Percentiles rank a stretch among this genome's conserved stretches.
phyloP scores from a whole-genome alignment of 139 green algal species.

The Trebouxia sp. region DNA sequence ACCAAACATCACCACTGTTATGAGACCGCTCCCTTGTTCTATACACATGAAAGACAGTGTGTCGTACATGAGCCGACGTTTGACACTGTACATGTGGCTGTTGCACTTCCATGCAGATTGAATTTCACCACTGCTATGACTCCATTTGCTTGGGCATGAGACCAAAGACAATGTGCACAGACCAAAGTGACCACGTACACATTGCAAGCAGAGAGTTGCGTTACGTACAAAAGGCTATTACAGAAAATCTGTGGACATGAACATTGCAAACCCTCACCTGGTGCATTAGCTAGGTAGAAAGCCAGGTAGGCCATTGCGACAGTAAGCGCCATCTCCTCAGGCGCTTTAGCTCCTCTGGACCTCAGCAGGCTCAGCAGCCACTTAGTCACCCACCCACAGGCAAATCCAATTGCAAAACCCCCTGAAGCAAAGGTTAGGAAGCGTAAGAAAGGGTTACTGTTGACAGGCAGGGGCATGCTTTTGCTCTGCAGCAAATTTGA shows the following conservation, averaged over 20 bases:
- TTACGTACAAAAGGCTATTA: no score
- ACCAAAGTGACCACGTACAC: no score
- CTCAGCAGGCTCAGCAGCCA: conserved; percentile 50
- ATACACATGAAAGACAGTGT: conserved; percentile 63
- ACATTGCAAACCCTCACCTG: conserved; percentile 32
- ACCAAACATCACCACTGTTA: conserved; percentile 53
- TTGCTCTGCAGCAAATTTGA: background rate
- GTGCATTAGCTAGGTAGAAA: conserved; percentile 78
- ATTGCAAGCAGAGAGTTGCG: no score
- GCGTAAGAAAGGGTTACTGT: no score
- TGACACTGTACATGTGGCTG: conserved; percentile 64
- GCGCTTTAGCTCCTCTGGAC: conserved; percentile 33
- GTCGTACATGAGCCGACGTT: background rate
- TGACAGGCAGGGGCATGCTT: background rate
- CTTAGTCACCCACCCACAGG: conserved; percentile 43
- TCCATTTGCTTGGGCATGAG: no score
- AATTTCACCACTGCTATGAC: conserved; percentile 85
- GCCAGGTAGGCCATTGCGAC: conserved; percentile 76
- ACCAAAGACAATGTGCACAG: no score
- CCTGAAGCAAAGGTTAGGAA: conserved; percentile 26
- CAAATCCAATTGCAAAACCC: conserved; percentile 50
- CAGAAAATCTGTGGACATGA: no score
- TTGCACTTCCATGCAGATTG: conserved; percentile 76
- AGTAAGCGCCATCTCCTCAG: conserved; percentile 66
- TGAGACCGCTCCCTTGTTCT: conserved; percentile 55